phyloP scores from a whole-genome alignment of 164 flowering plant genomes.

The Annona squamosa region DNA sequence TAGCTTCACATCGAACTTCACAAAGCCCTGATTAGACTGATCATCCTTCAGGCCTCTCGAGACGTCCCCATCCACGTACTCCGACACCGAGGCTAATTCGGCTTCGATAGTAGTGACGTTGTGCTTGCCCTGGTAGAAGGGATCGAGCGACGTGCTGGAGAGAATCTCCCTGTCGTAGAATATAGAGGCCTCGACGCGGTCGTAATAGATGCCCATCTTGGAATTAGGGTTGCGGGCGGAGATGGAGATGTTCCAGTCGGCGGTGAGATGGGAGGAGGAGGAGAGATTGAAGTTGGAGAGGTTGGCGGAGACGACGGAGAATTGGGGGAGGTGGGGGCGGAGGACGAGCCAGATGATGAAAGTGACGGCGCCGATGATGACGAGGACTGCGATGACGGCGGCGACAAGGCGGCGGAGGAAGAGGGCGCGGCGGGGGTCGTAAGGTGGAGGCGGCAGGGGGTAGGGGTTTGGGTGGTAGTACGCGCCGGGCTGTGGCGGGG shows the following conservation, averaged over 20 bases:
- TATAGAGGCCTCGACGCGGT: slow-evolving; percentile 13
- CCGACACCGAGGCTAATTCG: slow-evolving; percentile 21
- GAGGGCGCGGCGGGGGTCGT: slow-evolving; percentile 9
- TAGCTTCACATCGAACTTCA: slow-evolving; percentile 39
- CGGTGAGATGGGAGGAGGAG: slow-evolving; percentile 24
- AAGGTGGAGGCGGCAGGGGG: slow-evolving; percentile 12
- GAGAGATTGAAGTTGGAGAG: slow-evolving; percentile 36
- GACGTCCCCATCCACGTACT: slow-evolving; percentile 20
- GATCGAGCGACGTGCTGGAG: slow-evolving; percentile 31
- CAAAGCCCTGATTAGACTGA: slow-evolving; percentile 22
- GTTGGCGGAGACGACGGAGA: slow-evolving; percentile 39
- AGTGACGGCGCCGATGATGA: slow-evolving; percentile 16
- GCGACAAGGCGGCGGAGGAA: slow-evolving; percentile 20
- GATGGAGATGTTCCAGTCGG: slow-evolving; percentile 28
- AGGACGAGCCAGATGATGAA: slow-evolving; percentile 32
- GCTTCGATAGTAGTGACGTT: slow-evolving; percentile 29
- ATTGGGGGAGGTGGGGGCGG: slow-evolving; percentile 59
- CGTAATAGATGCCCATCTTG: slow-evolving; percentile 44
- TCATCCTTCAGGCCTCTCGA: slow-evolving; percentile 25
- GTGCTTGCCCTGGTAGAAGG: slow-evolving; percentile 44
- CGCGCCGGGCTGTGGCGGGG: slow-evolving; percentile 4
- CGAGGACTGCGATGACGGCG: slow-evolving; percentile 6
- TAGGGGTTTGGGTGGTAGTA: slow-evolving; percentile 6
- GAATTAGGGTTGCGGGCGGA: slow-evolving; percentile 55
- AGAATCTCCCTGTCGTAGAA: slow-evolving; percentile 16